A percentile compares a stretch with the other conserved stretches of the same genome.
These are phyloP conservation scores for Plasmodium malariae DNA, from an alignment of 169 alveolate species.

Conservation along the genomic window DNA sequence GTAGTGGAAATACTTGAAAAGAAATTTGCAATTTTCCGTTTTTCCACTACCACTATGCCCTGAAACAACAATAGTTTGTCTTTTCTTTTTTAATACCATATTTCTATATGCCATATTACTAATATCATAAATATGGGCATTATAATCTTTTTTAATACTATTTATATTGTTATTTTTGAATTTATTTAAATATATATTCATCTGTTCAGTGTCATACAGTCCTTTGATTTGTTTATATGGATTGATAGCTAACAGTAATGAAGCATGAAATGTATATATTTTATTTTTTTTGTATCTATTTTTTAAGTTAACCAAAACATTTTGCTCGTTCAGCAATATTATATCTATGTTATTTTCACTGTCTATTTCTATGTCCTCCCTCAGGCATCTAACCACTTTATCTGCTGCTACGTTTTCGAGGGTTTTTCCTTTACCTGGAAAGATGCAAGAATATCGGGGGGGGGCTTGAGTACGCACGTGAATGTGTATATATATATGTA, in stretches of 20 bases:
- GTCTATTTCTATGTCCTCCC: conserved; percentile 31
- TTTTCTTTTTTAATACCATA: conserved; percentile 73
- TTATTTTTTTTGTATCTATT: conserved; percentile 78
- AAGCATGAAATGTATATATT: conserved; percentile 87
- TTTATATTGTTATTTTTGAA: conserved; percentile 39
- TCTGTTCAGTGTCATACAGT: conserved; percentile 80
- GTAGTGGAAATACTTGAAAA: conserved; percentile 86
- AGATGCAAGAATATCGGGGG: conserved; percentile 3
- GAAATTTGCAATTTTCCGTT: conserved; percentile 96
- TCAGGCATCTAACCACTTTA: conserved; percentile 36
- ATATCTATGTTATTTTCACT: conserved; percentile 56
- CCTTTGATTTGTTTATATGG: conserved; percentile 86
- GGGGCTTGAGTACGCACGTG: neutral
- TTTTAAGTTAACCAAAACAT: conserved; percentile 56
- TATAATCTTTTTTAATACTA: conserved; percentile 34
- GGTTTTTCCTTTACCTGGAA: conserved; percentile 46
- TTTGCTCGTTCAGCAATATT: conserved; percentile 35
- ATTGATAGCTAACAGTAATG: conserved; percentile 86
- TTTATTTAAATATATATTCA: conserved; percentile 78
- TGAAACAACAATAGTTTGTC: conserved; percentile 96
- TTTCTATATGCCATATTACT: conserved; percentile 80
- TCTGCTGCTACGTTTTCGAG: conserved; percentile 40
- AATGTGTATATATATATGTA: too few species aligned
- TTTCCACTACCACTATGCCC: conserved; percentile 99
- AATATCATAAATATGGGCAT: conserved; percentile 80